Percentiles rank a stretch among this genome's conserved stretches.
These are phyloP conservation scores for Pseudoturritis turrita DNA, from an alignment of 345 rosid genomes.

Conservation along the genomic window DNA sequence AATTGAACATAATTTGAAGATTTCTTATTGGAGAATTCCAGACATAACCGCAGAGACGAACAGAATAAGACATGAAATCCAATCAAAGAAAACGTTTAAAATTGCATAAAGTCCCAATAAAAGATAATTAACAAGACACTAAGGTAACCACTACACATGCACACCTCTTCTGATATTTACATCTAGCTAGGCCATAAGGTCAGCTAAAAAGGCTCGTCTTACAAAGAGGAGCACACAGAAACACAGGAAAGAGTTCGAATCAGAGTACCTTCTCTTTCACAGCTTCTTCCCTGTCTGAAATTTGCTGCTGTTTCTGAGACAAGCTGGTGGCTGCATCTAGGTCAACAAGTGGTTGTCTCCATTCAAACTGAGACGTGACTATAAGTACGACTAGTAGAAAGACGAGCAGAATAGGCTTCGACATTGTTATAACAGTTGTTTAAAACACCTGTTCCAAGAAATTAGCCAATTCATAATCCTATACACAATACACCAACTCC, in stretches of 20 bases:
- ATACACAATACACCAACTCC: background rate
- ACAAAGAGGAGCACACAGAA: background rate
- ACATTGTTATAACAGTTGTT: slow-evolving; percentile 36
- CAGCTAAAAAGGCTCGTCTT: background rate
- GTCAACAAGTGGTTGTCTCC: slow-evolving; percentile 88
- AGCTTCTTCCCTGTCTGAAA: slow-evolving; percentile 56
- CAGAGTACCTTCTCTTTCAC: slow-evolving; percentile 84
- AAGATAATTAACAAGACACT: background rate
- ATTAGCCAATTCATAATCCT: background rate
- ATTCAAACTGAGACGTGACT: slow-evolving; percentile 89
- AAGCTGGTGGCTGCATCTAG: slow-evolving; percentile 37
- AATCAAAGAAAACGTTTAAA: background rate
- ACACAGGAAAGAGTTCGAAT: background rate
- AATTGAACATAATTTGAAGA: background rate
- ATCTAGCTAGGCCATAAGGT: background rate
- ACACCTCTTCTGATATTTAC: background rate
- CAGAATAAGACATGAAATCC: background rate
- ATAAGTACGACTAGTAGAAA: slow-evolving; percentile 62
- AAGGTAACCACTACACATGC: background rate
- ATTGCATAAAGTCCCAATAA: background rate
- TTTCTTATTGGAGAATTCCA: background rate
- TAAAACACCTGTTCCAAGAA: slow-evolving; percentile 37
- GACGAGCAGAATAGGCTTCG: slow-evolving; percentile 71
- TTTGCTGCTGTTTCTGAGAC: slow-evolving; percentile 50
- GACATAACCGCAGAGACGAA: too few relatives aligned